Evolutionary conservation across 495 filamentous ascomycete genomes (phyloP).

Genomic region (Trichoderma parareesei): DNA sequence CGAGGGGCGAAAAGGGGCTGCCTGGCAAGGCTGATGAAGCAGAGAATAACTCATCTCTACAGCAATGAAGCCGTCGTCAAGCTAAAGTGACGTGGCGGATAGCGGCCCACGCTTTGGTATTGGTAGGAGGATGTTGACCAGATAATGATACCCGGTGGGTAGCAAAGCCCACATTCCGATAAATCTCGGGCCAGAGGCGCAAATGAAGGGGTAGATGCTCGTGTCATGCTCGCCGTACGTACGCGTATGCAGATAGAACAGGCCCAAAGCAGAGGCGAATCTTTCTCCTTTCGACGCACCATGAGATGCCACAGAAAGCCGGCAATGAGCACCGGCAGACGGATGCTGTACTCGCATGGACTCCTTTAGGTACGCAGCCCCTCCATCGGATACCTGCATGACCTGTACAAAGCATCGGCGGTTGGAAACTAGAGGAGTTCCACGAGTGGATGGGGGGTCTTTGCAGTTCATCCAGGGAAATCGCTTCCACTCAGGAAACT

Average conservation of each 20-base stretch:
- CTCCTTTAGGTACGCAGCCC: neutral
- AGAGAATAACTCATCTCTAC: neutral
- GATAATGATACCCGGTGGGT: neutral
- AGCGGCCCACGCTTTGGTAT: neutral
- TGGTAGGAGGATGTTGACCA: neutral
- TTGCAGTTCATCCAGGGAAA: no score
- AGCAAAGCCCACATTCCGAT: neutral
- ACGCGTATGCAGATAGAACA: neutral
- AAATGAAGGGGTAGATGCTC: constrained; percentile 1
- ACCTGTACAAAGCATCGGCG: no score
- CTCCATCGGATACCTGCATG: neutral
- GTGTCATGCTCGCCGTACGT: constrained; percentile 4
- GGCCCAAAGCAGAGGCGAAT: neutral
- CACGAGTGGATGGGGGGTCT: no score
- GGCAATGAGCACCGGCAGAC: neutral
- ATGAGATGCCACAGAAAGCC: neutral
- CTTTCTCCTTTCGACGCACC: neutral
- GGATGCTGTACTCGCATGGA: neutral
- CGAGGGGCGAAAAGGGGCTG: constrained; percentile 9
- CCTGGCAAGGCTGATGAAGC: constrained; percentile 1
- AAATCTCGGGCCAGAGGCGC: neutral
- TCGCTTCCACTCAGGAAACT: no score
- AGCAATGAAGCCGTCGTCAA: neutral
- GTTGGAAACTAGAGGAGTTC: no score
- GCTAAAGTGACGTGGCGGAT: neutral